These are phyloP conservation scores for Micromonas pusilla DNA, from an alignment of 139 green algal species.

Conservation along the genomic window DNA sequence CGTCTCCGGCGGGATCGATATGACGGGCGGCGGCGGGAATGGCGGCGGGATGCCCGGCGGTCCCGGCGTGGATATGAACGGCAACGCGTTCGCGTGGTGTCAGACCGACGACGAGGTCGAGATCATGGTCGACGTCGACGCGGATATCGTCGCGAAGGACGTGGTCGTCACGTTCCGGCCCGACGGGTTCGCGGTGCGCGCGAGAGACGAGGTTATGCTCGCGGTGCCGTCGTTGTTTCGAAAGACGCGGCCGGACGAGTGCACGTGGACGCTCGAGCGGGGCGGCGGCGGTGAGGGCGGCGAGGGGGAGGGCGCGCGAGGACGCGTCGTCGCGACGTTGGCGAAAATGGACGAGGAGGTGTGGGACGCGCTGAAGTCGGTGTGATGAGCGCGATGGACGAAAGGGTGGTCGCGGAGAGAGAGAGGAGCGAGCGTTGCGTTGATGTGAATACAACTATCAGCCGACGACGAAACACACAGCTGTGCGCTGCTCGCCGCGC, in stretches of 20 bases:
- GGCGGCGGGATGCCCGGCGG: neutral
- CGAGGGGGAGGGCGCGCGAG: too few relatives aligned
- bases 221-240: neutral
- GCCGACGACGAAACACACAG: too few relatives aligned
- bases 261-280: slow-evolving; percentile 16
- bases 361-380: neutral
- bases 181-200: neutral
- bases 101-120: slow-evolving; percentile 23
- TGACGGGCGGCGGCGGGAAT: neutral
- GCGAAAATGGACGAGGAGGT: neutral
- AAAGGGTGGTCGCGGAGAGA: too few relatives aligned
- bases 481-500: too few relatives aligned
- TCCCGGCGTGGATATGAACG: too few relatives aligned
- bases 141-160: neutral
- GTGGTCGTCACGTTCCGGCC: neutral
- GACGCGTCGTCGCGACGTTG: neutral
- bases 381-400: neutral
- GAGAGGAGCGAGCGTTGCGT: too few relatives aligned
- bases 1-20: too few relatives aligned
- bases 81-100: neutral
- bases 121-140: neutral
- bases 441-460: too few relatives aligned
- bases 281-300: neutral
- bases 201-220: neutral
- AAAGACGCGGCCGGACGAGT: slow-evolving; percentile 7